Evolutionary conservation across 1,284 basidiomycete genomes (phyloP), one percentile per base, ranked within the genome.

Genomic region (Veloboletus limbatus): DNA sequence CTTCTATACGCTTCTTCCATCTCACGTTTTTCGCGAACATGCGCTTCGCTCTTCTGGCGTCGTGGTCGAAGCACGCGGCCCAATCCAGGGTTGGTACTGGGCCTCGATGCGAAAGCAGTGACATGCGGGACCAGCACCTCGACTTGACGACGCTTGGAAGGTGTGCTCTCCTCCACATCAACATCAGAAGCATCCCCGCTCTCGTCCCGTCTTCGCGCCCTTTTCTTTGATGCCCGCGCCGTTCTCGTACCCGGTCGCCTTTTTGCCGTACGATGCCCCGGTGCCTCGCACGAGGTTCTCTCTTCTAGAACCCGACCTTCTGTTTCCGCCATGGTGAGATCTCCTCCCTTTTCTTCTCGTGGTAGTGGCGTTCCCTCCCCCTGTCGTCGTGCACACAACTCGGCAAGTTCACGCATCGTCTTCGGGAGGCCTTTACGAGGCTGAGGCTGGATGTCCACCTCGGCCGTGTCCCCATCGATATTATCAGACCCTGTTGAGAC

Each of bases 351-450:
- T 33, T 45, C 50, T 31, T 40, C 20, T 35, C 22, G 43, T 40
- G 38, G 44, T 39, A 34, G 39, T 28, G 47, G 47, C 43, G 39
- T 51, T 31, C 9, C 25, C 18, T 27, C 33, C 22, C 16, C 37
- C 31, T 42, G 26, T 32, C 38, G 56, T 26, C 42, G 55, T 13
- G 63, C 66, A 18, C 63, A 57, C 35, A 55, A 75, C 52, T 81
- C 79, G 11, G 83, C 85, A 30, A 88, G 70, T 55, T 86, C 76
- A 21, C 72, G 72, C 81, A 89, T 82, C 14, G 80, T 78, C 64
- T 76, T 81, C 14, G 80, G 81, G 8, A 61, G 60, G 24, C 60
- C 58, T 20, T 34, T 52, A 22, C 24, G 51, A 43, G 44, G 54
- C 28, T 11, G 52, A 28, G 31, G 57, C 18, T 36, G 54, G 34